These are phyloP conservation scores for Aspergillus versicolor DNA, from an alignment of 2,329 filamentous ascomycete genomes.

Conservation along the genomic window DNA sequence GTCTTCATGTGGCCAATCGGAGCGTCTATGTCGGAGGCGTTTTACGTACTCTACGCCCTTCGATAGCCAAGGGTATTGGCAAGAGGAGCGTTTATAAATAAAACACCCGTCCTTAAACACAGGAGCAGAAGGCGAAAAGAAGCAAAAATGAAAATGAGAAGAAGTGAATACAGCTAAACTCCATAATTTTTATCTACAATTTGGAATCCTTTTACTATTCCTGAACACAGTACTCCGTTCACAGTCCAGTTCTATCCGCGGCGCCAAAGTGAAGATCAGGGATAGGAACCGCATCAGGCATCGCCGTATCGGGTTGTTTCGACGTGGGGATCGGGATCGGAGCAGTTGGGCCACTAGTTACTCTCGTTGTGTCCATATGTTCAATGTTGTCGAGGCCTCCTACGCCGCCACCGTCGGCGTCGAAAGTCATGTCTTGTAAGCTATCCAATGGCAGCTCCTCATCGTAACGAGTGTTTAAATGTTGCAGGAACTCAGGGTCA, in stretches of 20 bases:
- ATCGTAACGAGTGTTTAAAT: slow-evolving; percentile 35
- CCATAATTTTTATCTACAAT: neutral
- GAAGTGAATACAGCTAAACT: neutral
- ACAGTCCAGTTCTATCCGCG: neutral
- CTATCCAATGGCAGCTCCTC: slow-evolving; percentile 29
- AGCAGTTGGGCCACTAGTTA: slow-evolving; percentile 11
- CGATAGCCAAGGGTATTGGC: neutral
- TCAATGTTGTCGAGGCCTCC: slow-evolving; percentile 5
- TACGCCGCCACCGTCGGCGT: slow-evolving; percentile 13
- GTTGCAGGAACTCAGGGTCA: slow-evolving; percentile 38
- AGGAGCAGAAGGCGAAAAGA: neutral
- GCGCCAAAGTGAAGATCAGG: slow-evolving; percentile 6
- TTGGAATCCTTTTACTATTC: neutral
- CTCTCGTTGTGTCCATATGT: neutral
- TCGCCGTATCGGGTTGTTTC: slow-evolving; percentile 12
- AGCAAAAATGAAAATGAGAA: neutral
- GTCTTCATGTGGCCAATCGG: neutral
- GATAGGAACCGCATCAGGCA: slow-evolving; percentile 12
- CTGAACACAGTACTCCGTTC: neutral
- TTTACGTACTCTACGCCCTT: neutral
- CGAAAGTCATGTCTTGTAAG: slow-evolving; percentile 29
- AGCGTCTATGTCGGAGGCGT: neutral
- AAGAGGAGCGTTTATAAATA: neutral
- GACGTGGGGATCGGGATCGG: slow-evolving; percentile 23
- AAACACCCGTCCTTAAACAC: neutral